phyloP scores from a whole-genome alignment of 1,284 basidiomycete species.

The Bjerkandera adusta region DNA sequence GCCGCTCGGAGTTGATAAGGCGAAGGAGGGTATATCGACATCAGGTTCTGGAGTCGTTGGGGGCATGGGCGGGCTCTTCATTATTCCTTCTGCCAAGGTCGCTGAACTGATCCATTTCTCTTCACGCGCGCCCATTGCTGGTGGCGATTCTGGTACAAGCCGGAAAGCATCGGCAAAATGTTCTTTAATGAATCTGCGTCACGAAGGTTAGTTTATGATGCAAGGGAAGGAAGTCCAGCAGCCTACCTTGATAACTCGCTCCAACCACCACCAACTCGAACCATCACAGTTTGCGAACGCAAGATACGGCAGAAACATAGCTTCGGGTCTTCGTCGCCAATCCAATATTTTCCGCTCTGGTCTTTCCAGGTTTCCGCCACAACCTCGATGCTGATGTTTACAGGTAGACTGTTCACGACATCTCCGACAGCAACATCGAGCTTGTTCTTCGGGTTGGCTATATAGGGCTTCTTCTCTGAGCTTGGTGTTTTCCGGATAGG shows the following conservation, averaged over 20 bases:
- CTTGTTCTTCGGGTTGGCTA: constrained; percentile 84
- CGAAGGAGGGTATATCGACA: constrained; percentile 42
- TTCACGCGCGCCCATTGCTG: constrained; percentile 47
- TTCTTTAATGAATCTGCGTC: constrained; percentile 76
- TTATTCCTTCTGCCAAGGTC: constrained; percentile 52
- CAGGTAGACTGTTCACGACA: constrained; percentile 85
- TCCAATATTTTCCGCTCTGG: constrained; percentile 94
- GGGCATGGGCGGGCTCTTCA: constrained; percentile 40
- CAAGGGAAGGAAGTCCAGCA: constrained; percentile 4
- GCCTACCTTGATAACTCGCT: constrained; percentile 82
- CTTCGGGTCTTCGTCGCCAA: constrained; percentile 84
- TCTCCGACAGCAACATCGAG: constrained; percentile 91
- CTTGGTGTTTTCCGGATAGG: constrained; percentile 42
- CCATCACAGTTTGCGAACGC: constrained; percentile 93
- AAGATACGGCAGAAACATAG: constrained; percentile 90
- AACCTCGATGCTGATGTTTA: constrained; percentile 82
- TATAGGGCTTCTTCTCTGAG: constrained; percentile 62
- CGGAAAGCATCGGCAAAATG: constrained; percentile 83
- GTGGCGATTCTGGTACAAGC: constrained; percentile 60
- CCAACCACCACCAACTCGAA: constrained; percentile 95
- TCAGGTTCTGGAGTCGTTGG: constrained; percentile 71
- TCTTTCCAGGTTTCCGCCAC: constrained; percentile 86
- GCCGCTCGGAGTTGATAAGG: constrained; percentile 46
- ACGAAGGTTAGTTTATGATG: constrained; percentile 15
- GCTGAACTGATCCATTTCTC: constrained; percentile 84